phyloP scores from a whole-genome alignment of 1,284 basidiomycete genomes.

The Leucoagaricus sp. region DNA sequence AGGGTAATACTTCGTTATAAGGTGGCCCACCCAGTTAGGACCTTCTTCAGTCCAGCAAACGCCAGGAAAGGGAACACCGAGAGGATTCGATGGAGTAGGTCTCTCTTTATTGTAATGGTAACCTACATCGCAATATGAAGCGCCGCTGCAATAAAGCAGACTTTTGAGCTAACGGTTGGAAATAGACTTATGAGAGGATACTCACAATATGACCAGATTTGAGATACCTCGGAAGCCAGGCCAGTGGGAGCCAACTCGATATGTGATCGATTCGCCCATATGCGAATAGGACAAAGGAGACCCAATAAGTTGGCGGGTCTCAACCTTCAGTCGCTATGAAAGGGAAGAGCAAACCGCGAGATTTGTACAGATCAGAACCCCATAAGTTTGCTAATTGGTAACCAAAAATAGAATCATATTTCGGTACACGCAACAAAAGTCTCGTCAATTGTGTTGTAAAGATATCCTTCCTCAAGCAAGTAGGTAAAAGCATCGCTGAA shows the following conservation, averaged over 20 bases:
- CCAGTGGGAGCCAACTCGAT: background rate
- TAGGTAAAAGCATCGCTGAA: conserved; percentile 23
- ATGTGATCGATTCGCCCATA: too few species aligned
- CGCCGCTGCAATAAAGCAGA: background rate
- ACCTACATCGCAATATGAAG: background rate
- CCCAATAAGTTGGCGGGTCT: too few species aligned
- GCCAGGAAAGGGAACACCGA: background rate
- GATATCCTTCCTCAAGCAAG: conserved; percentile 22
- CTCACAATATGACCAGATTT: background rate
- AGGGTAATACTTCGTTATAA: conserved; percentile 45
- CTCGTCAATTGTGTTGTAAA: conserved; percentile 27
- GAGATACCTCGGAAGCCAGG: background rate
- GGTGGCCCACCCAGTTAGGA: conserved; percentile 58
- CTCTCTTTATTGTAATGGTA: background rate
- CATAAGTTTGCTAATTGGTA: background rate
- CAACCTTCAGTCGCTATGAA: too few species aligned
- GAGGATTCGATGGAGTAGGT: background rate
- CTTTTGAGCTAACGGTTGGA: background rate
- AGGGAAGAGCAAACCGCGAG: too few species aligned
- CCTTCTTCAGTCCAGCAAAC: background rate
- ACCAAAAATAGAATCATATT: background rate
- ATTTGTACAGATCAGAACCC: too few species aligned
- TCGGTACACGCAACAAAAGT: conserved; percentile 22
- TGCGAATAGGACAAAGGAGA: too few species aligned
- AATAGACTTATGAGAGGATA: background rate